Conservation (phyloP, 108 stramenopile species). For the Seminavis robusta region DNA sequence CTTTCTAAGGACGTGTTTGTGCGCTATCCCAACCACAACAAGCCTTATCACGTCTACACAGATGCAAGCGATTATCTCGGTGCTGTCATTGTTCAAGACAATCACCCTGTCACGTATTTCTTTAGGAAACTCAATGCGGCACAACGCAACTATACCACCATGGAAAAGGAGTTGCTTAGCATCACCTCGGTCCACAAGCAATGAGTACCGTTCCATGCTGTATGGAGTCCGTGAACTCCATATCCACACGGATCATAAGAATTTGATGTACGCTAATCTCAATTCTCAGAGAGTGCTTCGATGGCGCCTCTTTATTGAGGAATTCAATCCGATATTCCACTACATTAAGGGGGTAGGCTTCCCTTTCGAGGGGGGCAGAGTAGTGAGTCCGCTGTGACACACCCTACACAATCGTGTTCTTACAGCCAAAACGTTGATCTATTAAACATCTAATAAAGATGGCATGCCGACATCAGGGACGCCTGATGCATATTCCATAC, state of each 20-base stretch:
- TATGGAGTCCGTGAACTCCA: conserved; percentile 11
- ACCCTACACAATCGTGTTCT: too few relatives aligned
- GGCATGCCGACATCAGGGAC: too few relatives aligned
- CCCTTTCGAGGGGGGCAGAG: too few relatives aligned
- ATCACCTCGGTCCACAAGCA: conserved; percentile 30
- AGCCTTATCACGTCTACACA: conserved; percentile 31
- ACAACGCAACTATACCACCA: conserved; percentile 36
- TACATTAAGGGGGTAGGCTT: conserved; percentile 14
- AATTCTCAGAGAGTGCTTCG: conserved; percentile 36
- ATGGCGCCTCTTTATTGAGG: conserved; percentile 34
- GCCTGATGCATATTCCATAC: too few relatives aligned
- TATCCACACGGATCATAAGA: conserved; percentile 37
- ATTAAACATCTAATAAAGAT: too few relatives aligned
- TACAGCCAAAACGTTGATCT: too few relatives aligned
- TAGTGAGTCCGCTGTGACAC: too few relatives aligned
- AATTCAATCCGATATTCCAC: conserved; percentile 26
- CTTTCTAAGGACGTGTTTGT: conserved; percentile 20
- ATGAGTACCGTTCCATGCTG: conserved; percentile 34
- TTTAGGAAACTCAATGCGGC: conserved; percentile 26
- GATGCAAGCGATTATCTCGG: conserved; percentile 21
- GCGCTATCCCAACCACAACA: conserved; percentile 32
- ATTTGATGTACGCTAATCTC: conserved; percentile 22
- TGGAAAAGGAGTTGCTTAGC: conserved; percentile 39
- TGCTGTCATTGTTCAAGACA: conserved; percentile 35
- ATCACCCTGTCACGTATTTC: conserved; percentile 25